Percentiles rank a stretch among this genome's conserved stretches.
Evolutionary conservation across 2,329 filamentous ascomycete genomes (phyloP).

Genomic region (Passalora sequoiae): DNA sequence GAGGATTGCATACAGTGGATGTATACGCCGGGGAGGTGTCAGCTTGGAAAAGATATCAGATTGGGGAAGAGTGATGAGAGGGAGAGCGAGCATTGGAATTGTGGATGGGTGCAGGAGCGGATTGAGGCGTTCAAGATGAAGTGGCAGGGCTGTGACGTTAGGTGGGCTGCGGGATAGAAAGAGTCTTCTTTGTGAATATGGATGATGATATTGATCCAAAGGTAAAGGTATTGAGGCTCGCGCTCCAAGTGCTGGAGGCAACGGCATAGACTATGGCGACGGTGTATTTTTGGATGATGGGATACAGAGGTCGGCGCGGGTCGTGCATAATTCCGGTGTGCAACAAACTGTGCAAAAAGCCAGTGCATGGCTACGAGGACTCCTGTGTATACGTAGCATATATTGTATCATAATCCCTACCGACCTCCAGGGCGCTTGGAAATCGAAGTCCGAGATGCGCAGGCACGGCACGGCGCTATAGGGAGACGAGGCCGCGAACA

Average conservation of each 20-base stretch:
- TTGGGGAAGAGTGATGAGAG: constrained; percentile 32
- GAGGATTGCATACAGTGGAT: constrained; percentile 34
- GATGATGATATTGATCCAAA: background rate
- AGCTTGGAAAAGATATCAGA: constrained; percentile 30
- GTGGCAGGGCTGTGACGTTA: constrained; percentile 22
- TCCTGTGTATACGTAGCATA: no score
- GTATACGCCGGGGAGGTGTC: constrained; percentile 31
- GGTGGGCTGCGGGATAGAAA: constrained; percentile 19
- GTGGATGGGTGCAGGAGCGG: constrained; percentile 31
- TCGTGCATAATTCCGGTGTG: no score
- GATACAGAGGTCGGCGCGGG: no score
- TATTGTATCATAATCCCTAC: no score
- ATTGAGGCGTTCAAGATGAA: constrained; percentile 23
- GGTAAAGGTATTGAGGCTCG: background rate
- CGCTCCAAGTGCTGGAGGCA: constrained; percentile 24
- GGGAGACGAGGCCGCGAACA: no score
- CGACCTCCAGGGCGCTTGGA: no score
- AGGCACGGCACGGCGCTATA: no score
- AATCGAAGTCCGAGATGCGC: no score
- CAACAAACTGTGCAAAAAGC: no score
- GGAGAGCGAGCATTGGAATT: constrained; percentile 28
- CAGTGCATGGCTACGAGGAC: no score
- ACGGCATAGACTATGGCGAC: background rate
- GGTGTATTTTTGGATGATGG: no score
- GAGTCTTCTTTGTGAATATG: background rate